phyloP scores from a whole-genome alignment of 1,284 basidiomycete genomes.

The Fomes fomentarius region DNA sequence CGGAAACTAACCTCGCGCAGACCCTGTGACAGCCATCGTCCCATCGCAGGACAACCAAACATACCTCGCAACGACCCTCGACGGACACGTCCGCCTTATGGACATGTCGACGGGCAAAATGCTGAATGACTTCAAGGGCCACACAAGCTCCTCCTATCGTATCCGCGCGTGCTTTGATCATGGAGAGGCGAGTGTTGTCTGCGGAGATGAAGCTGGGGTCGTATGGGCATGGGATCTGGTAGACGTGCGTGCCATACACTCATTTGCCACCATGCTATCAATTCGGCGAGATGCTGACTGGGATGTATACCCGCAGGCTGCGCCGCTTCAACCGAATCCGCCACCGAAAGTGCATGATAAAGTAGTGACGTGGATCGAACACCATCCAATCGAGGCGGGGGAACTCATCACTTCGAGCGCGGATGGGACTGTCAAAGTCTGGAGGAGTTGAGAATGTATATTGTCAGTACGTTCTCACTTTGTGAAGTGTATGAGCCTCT shows the following conservation, averaged over 20 bases:
- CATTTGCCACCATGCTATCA: too few relatives aligned
- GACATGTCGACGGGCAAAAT: conserved; percentile 84
- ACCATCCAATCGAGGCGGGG: conserved; percentile 79
- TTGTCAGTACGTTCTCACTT: too few relatives aligned
- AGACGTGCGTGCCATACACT: conserved; percentile 72
- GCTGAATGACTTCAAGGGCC: conserved; percentile 86
- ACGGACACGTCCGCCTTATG: conserved; percentile 85
- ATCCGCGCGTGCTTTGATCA: conserved; percentile 85
- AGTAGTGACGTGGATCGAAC: conserved; percentile 89
- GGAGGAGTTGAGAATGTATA: conserved; percentile 44
- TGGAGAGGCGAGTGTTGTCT: conserved; percentile 81
- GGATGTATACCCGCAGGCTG: conserved; percentile 52
- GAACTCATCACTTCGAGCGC: conserved; percentile 89
- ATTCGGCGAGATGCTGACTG: neutral
- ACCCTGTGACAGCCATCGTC: conserved; percentile 82
- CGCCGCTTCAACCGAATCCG: conserved; percentile 63
- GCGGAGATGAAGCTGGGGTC: conserved; percentile 88
- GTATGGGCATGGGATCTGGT: conserved; percentile 94
- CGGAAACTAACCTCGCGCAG: conserved; percentile 50
- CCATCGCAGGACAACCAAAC: conserved; percentile 78
- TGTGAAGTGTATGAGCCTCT: too few relatives aligned
- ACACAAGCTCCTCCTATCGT: conserved; percentile 75
- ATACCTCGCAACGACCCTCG: conserved; percentile 81
- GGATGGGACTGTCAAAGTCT: conserved; percentile 85
- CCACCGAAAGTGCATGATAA: conserved; percentile 80